phyloP scores from a whole-genome alignment of 140 eudicot species.

The Senecio squalidus region DNA sequence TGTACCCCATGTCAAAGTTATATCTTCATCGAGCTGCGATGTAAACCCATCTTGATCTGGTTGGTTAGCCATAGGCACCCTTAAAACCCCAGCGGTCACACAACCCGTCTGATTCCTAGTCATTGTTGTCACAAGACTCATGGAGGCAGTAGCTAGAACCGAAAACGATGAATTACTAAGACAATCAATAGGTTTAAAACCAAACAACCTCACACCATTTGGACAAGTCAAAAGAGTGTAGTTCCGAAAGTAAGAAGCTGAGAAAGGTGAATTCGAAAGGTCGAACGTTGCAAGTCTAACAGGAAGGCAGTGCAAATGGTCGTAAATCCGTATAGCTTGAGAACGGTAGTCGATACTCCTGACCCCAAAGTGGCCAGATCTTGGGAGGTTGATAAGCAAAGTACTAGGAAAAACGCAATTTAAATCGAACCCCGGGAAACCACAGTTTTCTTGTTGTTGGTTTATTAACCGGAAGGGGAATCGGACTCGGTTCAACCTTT shows the following conservation, averaged over 20 bases:
- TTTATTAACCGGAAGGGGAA: constrained; percentile 50
- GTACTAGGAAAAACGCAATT: constrained; percentile 28
- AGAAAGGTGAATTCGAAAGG: constrained; percentile 51
- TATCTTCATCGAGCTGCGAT: constrained; percentile 34
- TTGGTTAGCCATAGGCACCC: constrained; percentile 34
- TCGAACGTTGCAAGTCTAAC: constrained; percentile 32
- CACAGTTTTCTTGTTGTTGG: constrained; percentile 35
- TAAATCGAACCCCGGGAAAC: constrained; percentile 49
- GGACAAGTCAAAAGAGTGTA: constrained; percentile 69
- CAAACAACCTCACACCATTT: constrained; percentile 5
- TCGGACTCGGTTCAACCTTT: constrained; percentile 21
- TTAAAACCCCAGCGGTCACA: constrained; percentile 10
- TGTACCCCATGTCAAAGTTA: constrained; percentile 46
- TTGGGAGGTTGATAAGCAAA: constrained; percentile 35
- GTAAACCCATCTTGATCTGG: constrained; percentile 26
- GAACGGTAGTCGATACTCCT: constrained; percentile 43
- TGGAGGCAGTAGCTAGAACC: constrained; percentile 38
- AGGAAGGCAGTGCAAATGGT: constrained; percentile 55
- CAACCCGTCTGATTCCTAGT: constrained; percentile 24
- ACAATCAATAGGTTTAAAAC: constrained; percentile 38
- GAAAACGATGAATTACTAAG: constrained; percentile 56
- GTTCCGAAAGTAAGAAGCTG: constrained; percentile 24
- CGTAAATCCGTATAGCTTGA: constrained; percentile 50
- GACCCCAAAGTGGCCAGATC: constrained; percentile 49
- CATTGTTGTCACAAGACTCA: constrained; percentile 22